Percentiles rank a stretch among this genome's conserved stretches.
Conservation (phyloP, 2,329 filamentous ascomycete species). For the Penicillium sp. region DNA sequence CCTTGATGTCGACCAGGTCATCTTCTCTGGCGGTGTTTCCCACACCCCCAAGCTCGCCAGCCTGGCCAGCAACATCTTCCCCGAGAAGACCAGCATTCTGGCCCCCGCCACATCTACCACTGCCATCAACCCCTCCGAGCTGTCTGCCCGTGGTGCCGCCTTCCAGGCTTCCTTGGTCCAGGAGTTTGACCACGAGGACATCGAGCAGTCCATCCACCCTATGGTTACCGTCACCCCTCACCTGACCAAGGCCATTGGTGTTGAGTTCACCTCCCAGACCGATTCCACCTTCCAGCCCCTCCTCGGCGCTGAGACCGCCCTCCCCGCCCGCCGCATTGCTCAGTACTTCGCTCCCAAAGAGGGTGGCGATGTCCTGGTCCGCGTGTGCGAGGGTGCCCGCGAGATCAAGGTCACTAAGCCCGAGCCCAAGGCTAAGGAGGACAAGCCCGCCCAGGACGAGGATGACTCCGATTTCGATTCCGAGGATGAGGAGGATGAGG, state of each 20-base stretch:
- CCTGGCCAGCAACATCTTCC: conserved; percentile 77
- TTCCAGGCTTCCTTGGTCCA: conserved; percentile 93
- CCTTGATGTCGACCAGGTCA: conserved; percentile 89
- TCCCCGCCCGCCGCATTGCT: conserved; percentile 80
- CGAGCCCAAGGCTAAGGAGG: conserved; percentile 69
- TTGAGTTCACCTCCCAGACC: conserved; percentile 63
- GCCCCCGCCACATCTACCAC: conserved; percentile 74
- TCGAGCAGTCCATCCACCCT: conserved; percentile 93
- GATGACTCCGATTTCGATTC: conserved; percentile 63
- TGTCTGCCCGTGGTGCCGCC: conserved; percentile 83
- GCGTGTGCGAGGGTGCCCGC: conserved; percentile 80
- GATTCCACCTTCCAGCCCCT: conserved; percentile 75
- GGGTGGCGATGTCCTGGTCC: conserved; percentile 84
- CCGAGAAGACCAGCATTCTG: conserved; percentile 71
- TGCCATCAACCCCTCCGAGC: conserved; percentile 91
- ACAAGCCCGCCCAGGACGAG: conserved; percentile 58
- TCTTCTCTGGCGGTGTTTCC: conserved; percentile 85
- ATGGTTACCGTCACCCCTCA: conserved; percentile 93
- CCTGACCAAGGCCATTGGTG: conserved; percentile 81
- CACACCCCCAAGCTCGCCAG: conserved; percentile 91
- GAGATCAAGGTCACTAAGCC: conserved; percentile 93
- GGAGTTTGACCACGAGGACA: conserved; percentile 90
- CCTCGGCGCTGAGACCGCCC: conserved; percentile 80
- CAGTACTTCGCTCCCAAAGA: conserved; percentile 73
- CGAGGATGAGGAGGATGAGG: conserved; percentile 70